Evolutionary conservation across 768 basidiomycete species (phyloP), one percentile per base, ranked within the genome.

Genomic region (Lactarius hatsudake): DNA sequence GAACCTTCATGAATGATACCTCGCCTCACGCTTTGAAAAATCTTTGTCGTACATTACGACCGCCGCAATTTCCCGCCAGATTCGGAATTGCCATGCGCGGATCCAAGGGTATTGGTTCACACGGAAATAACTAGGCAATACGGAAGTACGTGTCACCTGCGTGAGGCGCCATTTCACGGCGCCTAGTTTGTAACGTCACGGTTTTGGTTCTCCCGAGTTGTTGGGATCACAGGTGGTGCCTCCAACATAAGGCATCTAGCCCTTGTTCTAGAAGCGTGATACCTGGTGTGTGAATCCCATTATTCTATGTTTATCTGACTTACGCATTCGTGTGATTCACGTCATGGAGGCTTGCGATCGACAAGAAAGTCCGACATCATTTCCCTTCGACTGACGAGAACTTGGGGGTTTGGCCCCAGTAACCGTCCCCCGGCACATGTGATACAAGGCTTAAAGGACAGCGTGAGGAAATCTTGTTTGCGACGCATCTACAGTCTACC

Each of bases 141-240:
- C 23, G 23, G 48, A 48, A 66, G 56, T 66, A 62, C 60, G 56
- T 62, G 57, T 63, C 66, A 62, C 57, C 42, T 63, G 66, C 62
- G 53, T 38, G 59, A 32, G 53, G 59, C 43, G 53, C 43, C 58
- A 64, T 60, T 34, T 55, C 57, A 42, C 56, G 62, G 66, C 66
- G 56, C 51, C 55, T 63, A 43, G 34, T 18, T 57, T 23, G 23
- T 59, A 26, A 59, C 23, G 34, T 38, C 36, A 38, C 34, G 34
- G 36, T n/a, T 26, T 59, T 9, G 36, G 36, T 62, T 67, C 61
- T 42, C n/a, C 48, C 51, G 57, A 38, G 54, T 17, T 48, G 43
- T 66, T 43, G 28, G 62, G 51, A 59, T 60, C 43, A 26, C 62
- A 67, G 48, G 38, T 63, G 58, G 51, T 63, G 42, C n/a, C 62